Evolutionary conservation across 2,329 filamentous ascomycete genomes (phyloP).

Genomic region (Xylaria digitata): DNA sequence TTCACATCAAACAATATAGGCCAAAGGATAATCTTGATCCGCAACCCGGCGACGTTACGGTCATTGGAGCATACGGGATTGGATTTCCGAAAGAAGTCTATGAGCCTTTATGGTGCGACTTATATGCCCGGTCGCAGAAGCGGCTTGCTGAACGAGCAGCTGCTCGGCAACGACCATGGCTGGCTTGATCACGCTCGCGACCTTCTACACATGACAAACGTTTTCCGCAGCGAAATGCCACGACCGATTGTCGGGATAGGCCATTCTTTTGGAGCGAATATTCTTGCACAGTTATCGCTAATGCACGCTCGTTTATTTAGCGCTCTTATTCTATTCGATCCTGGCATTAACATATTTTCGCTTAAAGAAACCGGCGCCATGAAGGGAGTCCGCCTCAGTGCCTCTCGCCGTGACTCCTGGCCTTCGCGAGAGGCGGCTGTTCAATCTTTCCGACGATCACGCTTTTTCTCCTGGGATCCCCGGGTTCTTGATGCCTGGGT

Average conservation of each 20-base stretch:
- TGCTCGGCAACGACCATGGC: slow-evolving; percentile 83
- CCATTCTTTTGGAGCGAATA: slow-evolving; percentile 84
- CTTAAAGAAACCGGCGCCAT: slow-evolving; percentile 50
- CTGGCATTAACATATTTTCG: slow-evolving; percentile 71
- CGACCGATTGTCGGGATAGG: slow-evolving; percentile 83
- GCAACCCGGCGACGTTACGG: slow-evolving; percentile 78
- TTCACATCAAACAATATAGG: slow-evolving; percentile 87
- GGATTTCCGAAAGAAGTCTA: slow-evolving; percentile 94
- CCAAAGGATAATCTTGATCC: slow-evolving; percentile 75
- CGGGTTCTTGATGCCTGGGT: slow-evolving; percentile 79
- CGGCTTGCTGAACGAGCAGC: slow-evolving; percentile 79
- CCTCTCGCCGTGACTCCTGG: slow-evolving; percentile 80
- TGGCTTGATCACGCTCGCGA: slow-evolving; percentile 85
- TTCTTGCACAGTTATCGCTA: slow-evolving; percentile 75
- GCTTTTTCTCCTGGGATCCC: slow-evolving; percentile 81
- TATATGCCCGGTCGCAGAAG: slow-evolving; percentile 79
- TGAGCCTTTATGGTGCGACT: slow-evolving; percentile 86
- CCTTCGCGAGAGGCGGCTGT: slow-evolving; percentile 76
- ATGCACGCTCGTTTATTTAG: slow-evolving; percentile 82
- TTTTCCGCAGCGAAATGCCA: slow-evolving; percentile 79
- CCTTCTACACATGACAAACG: slow-evolving; percentile 82
- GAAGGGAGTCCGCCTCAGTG: slow-evolving; percentile 66
- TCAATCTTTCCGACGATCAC: slow-evolving; percentile 70
- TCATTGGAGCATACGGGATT: slow-evolving; percentile 87
- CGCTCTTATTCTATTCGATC: slow-evolving; percentile 79